These are phyloP conservation scores for Neopestalotiopsis clavispora DNA, from an alignment of 2,329 filamentous ascomycete species.

Conservation along the genomic window DNA sequence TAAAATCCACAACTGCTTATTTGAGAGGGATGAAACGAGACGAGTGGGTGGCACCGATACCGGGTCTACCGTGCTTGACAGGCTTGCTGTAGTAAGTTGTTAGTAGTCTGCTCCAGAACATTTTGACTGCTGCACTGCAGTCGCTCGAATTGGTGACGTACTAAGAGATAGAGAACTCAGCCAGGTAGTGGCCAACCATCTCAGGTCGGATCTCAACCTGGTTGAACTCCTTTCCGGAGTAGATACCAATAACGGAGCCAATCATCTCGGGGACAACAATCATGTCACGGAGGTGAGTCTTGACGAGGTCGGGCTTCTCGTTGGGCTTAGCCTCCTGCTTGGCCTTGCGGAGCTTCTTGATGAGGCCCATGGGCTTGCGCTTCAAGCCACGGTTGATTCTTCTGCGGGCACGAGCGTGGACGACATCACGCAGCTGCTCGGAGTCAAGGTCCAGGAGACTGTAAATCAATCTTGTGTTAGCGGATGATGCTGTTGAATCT, in stretches of 20 bases:
- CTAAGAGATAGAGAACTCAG: constrained; percentile 99
- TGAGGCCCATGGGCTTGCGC: constrained; percentile 99
- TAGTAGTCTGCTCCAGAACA: constrained; percentile 42
- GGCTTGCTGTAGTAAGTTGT: constrained; percentile 76
- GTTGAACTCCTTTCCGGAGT: constrained; percentile 99
- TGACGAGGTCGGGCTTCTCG: constrained; percentile 99
- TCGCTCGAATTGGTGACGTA: constrained; percentile 58
- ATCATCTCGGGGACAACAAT: constrained; percentile 99
- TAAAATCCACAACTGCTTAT: constrained; percentile 72
- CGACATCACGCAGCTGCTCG: constrained; percentile 98
- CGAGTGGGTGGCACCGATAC: constrained; percentile 99
- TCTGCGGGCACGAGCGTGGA: constrained; percentile 97
- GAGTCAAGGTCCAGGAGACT: constrained; percentile 98
- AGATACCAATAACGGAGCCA: constrained; percentile 96
- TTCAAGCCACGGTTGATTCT: constrained; percentile 99
- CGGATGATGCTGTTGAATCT: neutral
- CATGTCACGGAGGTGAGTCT: constrained; percentile 99
- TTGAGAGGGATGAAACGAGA: constrained; percentile 99
- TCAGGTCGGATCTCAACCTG: constrained; percentile 99
- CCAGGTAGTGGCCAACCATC: constrained; percentile 99
- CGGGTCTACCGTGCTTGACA: constrained; percentile 99
- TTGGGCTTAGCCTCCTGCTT: constrained; percentile 99
- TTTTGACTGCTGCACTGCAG: too few species aligned
- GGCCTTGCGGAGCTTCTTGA: constrained; percentile 99
- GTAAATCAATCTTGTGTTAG: constrained; percentile 31